Percentiles rank a stretch among this genome's conserved stretches.
These are phyloP conservation scores for Vinca minor DNA, from an alignment of 257 asterid genomes.

Conservation along the genomic window DNA sequence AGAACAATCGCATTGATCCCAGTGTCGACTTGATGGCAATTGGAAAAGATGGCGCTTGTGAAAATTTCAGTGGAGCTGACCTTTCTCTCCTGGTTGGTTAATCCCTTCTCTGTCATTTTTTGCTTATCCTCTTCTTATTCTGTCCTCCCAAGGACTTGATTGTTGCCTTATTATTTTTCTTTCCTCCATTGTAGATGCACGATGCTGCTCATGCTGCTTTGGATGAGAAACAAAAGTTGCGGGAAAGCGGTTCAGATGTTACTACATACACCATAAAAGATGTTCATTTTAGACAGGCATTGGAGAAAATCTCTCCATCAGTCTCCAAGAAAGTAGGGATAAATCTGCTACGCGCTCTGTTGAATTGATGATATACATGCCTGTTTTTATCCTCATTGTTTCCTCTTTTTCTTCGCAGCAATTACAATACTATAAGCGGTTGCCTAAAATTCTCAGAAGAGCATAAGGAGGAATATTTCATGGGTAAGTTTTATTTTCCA, in stretches of 20 bases:
- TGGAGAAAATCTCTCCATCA: constrained; percentile 53
- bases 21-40: constrained; percentile 59
- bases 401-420: constrained; percentile 44
- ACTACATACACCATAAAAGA: constrained; percentile 38
- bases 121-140: background rate
- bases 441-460: constrained; percentile 31
- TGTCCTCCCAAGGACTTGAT: background rate
- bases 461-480: constrained; percentile 6
- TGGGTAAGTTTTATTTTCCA: background rate
- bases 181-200: constrained; percentile 32
- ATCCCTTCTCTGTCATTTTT: background rate
- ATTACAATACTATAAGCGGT: constrained; percentile 37
- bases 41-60: constrained; percentile 45
- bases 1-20: constrained; percentile 52
- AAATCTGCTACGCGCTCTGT: background rate
- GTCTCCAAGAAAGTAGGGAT: constrained; percentile 47
- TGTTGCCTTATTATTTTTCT: background rate
- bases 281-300: constrained; percentile 49
- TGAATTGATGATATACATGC: background rate
- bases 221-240: constrained; percentile 34
- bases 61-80: constrained; percentile 81
- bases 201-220: constrained; percentile 61
- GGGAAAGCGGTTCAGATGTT: constrained; percentile 16
- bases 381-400: background rate
- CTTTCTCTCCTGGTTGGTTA: constrained; percentile 56